Percentiles rank a stretch among this genome's conserved stretches.
These are phyloP conservation scores for Amaranthus tricolor DNA, from an alignment of 179 eudicot species.

Conservation along the genomic window DNA sequence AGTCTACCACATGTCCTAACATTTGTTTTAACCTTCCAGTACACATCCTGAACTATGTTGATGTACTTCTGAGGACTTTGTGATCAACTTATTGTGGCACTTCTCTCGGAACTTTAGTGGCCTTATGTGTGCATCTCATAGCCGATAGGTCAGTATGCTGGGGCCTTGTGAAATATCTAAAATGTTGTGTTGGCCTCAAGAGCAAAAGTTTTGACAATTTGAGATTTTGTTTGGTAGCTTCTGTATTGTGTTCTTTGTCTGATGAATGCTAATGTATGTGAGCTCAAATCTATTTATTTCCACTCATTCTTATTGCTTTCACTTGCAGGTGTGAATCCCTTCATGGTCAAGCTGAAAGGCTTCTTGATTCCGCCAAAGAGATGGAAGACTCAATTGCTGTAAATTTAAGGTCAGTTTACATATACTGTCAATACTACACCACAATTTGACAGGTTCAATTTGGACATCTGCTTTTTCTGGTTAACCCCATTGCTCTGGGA, in stretches of 20 bases:
- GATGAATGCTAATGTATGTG: neutral
- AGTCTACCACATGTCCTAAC: no score
- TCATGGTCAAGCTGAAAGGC: constrained; percentile 98
- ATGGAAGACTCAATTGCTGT: constrained; percentile 99
- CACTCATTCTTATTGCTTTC: constrained; percentile 2
- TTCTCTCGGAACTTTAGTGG: neutral
- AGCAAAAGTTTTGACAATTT: neutral
- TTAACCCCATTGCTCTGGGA: neutral
- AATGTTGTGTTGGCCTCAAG: neutral
- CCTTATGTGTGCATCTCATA: neutral
- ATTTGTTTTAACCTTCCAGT: no score
- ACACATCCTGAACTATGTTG: no score
- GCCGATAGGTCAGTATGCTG: neutral
- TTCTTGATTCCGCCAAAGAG: constrained; percentile 95
- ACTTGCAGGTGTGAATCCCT: constrained; percentile 92
- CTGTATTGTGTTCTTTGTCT: neutral
- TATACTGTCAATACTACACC: neutral
- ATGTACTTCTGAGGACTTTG: no score
- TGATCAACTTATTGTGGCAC: no score
- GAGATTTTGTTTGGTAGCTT: neutral
- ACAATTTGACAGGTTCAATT: neutral
- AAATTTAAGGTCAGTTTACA: constrained; percentile 68
- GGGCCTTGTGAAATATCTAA: neutral
- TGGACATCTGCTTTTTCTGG: neutral
- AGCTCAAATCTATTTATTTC: neutral